Conservation (phyloP, 2,329 filamentous ascomycete species). For the Colletotrichum sp. region DNA sequence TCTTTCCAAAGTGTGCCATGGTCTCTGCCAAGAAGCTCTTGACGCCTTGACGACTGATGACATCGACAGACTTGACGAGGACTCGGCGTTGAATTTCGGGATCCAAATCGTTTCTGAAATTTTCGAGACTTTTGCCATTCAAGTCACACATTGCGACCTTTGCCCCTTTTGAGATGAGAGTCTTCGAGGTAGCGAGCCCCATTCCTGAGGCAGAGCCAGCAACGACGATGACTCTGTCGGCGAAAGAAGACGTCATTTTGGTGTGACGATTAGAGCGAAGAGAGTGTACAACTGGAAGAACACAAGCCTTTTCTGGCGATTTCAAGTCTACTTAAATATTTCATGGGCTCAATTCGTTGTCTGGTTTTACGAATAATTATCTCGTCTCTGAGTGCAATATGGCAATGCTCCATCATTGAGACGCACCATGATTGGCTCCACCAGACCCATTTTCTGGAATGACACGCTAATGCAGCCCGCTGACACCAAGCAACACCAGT, state of each 20-base stretch:
- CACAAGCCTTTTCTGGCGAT: neutral
- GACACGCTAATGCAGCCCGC: neutral
- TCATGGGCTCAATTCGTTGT: neutral
- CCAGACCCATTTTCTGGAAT: neutral
- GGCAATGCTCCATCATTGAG: neutral
- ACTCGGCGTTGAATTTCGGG: neutral
- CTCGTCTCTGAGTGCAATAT: neutral
- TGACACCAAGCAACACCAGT: neutral
- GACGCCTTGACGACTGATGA: neutral
- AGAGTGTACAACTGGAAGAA: neutral
- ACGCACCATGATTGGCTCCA: neutral
- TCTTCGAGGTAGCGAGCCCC: neutral
- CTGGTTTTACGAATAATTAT: neutral
- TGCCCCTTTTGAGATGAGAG: neutral
- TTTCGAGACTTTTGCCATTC: neutral
- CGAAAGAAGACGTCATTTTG: neutral
- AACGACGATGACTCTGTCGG: neutral
- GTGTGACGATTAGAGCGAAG: neutral
- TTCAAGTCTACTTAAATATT: neutral
- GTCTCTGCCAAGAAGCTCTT: neutral
- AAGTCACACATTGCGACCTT: neutral
- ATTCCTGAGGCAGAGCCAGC: constrained; percentile 5
- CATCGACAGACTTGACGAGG: neutral
- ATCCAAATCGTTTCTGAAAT: neutral
- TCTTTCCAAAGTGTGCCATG: neutral